Conservation (phyloP, 2,329 filamentous ascomycete species). For the Hypoxylon sp. region DNA sequence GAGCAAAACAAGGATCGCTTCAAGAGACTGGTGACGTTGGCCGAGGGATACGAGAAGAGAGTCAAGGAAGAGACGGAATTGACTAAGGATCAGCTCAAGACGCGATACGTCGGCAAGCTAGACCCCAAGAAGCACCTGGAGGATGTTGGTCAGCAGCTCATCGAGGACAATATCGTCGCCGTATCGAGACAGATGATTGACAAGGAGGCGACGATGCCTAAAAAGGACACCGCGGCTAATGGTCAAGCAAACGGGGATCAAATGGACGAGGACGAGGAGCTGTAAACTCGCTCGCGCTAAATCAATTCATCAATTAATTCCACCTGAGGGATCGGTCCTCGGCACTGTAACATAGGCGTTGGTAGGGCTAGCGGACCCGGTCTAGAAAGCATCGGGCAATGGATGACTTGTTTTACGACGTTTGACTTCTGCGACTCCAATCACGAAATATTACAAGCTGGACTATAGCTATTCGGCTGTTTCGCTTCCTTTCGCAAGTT, state of each 20-base stretch:
- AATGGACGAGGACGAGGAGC: constrained; percentile 76
- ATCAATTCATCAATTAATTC: constrained; percentile 26
- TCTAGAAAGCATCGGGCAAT: constrained; percentile 47
- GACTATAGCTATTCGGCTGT: not conserved
- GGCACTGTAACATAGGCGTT: constrained; percentile 52
- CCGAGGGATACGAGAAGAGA: constrained; percentile 97
- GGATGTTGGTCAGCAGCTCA: constrained; percentile 94
- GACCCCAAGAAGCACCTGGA: constrained; percentile 99
- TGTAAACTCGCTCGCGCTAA: constrained; percentile 48
- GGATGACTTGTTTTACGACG: constrained; percentile 45
- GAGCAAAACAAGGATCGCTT: constrained; percentile 88
- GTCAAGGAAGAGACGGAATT: constrained; percentile 99
- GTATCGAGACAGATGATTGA: constrained; percentile 99
- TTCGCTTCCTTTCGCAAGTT: not conserved
- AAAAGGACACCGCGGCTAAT: constrained; percentile 68
- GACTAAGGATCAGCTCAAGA: constrained; percentile 97
- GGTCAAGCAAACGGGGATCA: constrained; percentile 66
- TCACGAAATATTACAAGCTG: constrained; percentile 19
- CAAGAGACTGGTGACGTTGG: constrained; percentile 86
- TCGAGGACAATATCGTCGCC: constrained; percentile 99
- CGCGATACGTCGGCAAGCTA: constrained; percentile 97
- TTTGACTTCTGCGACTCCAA: constrained; percentile 18
- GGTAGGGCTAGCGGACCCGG: constrained; percentile 45
- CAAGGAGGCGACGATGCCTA: constrained; percentile 94
- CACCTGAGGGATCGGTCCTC: constrained; percentile 38